Evolutionary conservation across 495 filamentous ascomycete genomes (phyloP).

Genomic region (Penicillium canescens): DNA sequence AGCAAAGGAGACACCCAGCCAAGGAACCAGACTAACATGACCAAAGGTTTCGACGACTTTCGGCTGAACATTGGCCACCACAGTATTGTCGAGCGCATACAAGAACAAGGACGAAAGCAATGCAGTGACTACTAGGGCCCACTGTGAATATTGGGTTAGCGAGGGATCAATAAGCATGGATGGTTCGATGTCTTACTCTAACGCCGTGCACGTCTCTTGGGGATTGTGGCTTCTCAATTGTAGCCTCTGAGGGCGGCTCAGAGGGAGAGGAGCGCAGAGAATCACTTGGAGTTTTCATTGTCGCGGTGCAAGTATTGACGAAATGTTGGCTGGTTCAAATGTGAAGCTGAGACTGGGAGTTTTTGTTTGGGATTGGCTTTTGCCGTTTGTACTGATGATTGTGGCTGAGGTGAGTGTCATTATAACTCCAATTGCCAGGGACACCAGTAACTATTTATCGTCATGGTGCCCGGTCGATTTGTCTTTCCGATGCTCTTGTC

Average conservation of each 20-base stretch:
- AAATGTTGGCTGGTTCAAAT: background rate
- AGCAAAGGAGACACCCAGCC: constrained; percentile 56
- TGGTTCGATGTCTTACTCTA: background rate
- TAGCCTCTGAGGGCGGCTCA: background rate
- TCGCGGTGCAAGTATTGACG: background rate
- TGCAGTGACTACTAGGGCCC: constrained; percentile 39
- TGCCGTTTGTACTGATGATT: background rate
- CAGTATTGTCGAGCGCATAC: constrained; percentile 61
- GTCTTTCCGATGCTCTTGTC: too few species aligned
- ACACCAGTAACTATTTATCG: background rate
- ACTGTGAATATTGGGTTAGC: constrained; percentile 7
- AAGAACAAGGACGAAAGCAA: constrained; percentile 52
- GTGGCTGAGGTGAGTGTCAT: background rate
- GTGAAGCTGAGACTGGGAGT: background rate
- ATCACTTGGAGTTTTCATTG: background rate
- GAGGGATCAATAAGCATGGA: background rate
- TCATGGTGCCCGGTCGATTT: background rate
- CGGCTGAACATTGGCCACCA: constrained; percentile 60
- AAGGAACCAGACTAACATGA: constrained; percentile 54
- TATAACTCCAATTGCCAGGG: background rate
- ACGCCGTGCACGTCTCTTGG: background rate
- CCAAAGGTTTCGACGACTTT: constrained; percentile 50
- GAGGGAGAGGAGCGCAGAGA: background rate
- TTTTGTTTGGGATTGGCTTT: background rate
- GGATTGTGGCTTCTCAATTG: background rate